Conservation (phyloP, 2,329 filamentous ascomycete species). For the Aspergillus awamori region DNA sequence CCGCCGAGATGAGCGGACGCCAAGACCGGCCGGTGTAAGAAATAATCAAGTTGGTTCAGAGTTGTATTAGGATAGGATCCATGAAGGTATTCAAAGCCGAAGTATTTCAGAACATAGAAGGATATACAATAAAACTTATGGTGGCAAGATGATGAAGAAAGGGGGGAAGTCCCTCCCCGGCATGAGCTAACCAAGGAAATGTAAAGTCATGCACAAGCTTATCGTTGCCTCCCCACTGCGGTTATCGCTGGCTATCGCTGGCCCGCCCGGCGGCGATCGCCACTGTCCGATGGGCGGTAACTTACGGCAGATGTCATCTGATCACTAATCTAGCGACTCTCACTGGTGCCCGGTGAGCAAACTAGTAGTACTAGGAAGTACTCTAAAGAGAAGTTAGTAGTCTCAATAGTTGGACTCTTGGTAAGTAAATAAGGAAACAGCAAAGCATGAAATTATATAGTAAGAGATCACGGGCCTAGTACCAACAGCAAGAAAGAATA, state of each 20-base stretch:
- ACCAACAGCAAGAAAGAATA: not conserved
- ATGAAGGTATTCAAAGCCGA: not conserved
- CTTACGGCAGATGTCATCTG: not conserved
- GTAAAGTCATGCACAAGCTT: not conserved
- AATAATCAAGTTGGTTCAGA: not conserved
- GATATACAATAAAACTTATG: not conserved
- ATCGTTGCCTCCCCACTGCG: not conserved
- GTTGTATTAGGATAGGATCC: not conserved
- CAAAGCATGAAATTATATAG: not conserved
- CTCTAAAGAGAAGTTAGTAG: too few species aligned
- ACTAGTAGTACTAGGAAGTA: too few species aligned
- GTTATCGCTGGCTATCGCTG: not conserved
- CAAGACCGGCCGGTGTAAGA: not conserved
- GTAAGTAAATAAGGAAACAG: not conserved
- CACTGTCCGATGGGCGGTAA: slow-evolving; percentile 36
- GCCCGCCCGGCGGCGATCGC: slow-evolving; percentile 38
- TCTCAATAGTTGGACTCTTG: too few species aligned
- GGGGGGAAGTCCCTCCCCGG: not conserved
- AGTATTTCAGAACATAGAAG: not conserved
- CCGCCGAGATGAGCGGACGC: not conserved
- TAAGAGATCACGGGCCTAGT: not conserved
- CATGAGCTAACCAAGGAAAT: not conserved
- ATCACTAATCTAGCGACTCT: not conserved
- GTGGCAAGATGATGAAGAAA: not conserved
- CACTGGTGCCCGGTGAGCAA: not conserved